Evolutionary conservation across 78 protist genomes (phyloP).

Genomic region (Speleostelium caveatum): DNA sequence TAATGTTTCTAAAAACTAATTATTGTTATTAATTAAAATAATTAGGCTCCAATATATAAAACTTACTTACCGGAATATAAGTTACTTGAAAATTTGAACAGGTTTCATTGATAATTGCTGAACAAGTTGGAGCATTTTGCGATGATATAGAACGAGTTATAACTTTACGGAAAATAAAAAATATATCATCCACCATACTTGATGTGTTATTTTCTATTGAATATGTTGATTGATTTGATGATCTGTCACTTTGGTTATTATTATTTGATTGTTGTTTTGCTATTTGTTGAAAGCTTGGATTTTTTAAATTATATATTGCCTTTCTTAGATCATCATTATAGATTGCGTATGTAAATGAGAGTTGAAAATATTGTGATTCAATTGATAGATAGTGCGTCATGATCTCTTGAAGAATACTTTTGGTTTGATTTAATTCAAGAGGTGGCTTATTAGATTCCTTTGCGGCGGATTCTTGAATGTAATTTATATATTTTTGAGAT

Average conservation of each 20-base stretch:
- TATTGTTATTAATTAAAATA: neutral
- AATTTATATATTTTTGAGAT: constrained; percentile 40
- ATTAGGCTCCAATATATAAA: neutral
- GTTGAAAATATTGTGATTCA: constrained; percentile 65
- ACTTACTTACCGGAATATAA: constrained; percentile 56
- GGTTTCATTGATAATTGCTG: constrained; percentile 57
- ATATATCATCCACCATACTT: constrained; percentile 51
- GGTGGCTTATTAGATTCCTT: neutral
- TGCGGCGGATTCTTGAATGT: constrained; percentile 18
- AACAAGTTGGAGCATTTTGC: constrained; percentile 26
- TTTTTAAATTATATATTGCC: neutral
- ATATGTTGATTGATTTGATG: neutral
- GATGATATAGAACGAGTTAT: constrained; percentile 35
- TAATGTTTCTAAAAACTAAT: constrained; percentile 62
- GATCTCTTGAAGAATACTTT: constrained; percentile 29
- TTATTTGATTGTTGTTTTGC: neutral
- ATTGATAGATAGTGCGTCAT: constrained; percentile 29
- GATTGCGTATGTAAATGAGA: constrained; percentile 61
- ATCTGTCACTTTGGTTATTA: neutral
- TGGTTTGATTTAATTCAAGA: constrained; percentile 32
- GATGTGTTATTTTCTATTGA: constrained; percentile 39
- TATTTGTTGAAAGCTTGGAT: neutral
- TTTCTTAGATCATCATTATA: constrained; percentile 59
- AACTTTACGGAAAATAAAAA: constrained; percentile 65
- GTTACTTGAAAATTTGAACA: constrained; percentile 33